Base-by-base conservation (phyloP, 768 basidiomycete species). In the Tricholoma bakamatsutake region DNA sequence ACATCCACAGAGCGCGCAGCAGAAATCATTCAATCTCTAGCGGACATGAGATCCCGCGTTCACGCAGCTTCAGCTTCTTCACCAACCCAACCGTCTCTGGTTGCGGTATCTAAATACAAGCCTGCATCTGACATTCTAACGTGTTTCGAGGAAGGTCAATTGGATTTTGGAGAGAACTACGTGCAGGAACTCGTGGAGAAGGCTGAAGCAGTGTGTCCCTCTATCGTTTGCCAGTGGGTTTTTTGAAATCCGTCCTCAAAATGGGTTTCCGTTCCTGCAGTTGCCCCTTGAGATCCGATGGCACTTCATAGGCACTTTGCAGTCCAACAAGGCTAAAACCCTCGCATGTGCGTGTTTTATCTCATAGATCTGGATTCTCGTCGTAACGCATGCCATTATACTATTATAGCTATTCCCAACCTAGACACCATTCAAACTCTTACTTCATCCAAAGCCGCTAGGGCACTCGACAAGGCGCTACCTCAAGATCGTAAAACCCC, bases 91-190 rank as follows among this genome's bases (percentile, higher is more conserved):
- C 52, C 76, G 17, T 74, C 68, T 9, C 67, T 98, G 11, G 87
- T 98, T 15, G 92, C 95, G 3, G 94, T 98, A 5, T 96, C 93
- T 10, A 98, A 98, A 71, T 82, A 87, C 66, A 98, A 98, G 67
- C 91, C 96, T 4, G 81, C 87, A 3, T 82, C 84, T 8, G 96
- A 98, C 69, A 84, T 98, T 57, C 75, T 84, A 27, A 88, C 87
- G 9, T 90, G 93, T 61, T 91, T 90, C 66, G 79, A 88, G 50
- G 76, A 78, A 12, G 92, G 89, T 0, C 90, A 97, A 59, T 75
- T 85, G 2, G 92, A 96, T 69, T 99, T 98, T 66, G 97, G 97
- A 6, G 97, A 99, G 74, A 99, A 99, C 69, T 98, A 98, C 65
- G 93, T 93, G 10, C 88, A 95, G 61, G 95, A 98, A 64, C 71